These are phyloP conservation scores for Cylindrodendrum hubeiense DNA, from an alignment of 2,329 filamentous ascomycete genomes.

Conservation along the genomic window DNA sequence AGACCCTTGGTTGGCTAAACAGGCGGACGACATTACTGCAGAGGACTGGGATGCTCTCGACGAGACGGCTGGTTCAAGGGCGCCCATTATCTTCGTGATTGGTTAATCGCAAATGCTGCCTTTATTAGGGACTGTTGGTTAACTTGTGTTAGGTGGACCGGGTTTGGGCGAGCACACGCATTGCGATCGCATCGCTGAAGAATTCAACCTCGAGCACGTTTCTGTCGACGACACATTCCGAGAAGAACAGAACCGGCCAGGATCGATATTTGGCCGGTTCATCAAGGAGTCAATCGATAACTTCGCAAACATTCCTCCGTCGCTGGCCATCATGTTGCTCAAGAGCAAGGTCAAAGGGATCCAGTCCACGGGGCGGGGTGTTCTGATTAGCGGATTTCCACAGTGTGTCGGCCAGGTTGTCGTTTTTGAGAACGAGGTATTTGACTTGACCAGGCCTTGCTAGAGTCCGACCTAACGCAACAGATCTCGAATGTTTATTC, in stretches of 20 bases:
- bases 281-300: slow-evolving; percentile 19
- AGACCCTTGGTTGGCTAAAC: slow-evolving; percentile 20
- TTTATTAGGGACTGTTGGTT: background rate
- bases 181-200: background rate
- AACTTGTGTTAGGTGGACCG: slow-evolving; percentile 12
- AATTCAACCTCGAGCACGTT: slow-evolving; percentile 22
- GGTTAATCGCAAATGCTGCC: background rate
- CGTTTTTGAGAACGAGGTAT: slow-evolving; percentile 27
- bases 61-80: background rate
- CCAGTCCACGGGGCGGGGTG: slow-evolving; percentile 16
- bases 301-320: slow-evolving; percentile 13
- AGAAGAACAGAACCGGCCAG: slow-evolving; percentile 21
- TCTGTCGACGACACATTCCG: slow-evolving; percentile 17
- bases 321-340: slow-evolving; percentile 19
- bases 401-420: slow-evolving; percentile 15
- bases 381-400: slow-evolving; percentile 24
- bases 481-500: slow-evolving; percentile 22
- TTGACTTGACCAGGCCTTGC: background rate
- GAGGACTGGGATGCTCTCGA: slow-evolving; percentile 25
- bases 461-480: background rate
- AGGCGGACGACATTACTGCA: slow-evolving; percentile 21
- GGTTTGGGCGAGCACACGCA: background rate
- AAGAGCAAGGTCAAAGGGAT: slow-evolving; percentile 21
- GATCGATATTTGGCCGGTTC: slow-evolving; percentile 25
- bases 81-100: slow-evolving; percentile 26